Evolutionary conservation across 2,329 filamentous ascomycete genomes (phyloP).

Genomic region (Exophiala xenobiotica): DNA sequence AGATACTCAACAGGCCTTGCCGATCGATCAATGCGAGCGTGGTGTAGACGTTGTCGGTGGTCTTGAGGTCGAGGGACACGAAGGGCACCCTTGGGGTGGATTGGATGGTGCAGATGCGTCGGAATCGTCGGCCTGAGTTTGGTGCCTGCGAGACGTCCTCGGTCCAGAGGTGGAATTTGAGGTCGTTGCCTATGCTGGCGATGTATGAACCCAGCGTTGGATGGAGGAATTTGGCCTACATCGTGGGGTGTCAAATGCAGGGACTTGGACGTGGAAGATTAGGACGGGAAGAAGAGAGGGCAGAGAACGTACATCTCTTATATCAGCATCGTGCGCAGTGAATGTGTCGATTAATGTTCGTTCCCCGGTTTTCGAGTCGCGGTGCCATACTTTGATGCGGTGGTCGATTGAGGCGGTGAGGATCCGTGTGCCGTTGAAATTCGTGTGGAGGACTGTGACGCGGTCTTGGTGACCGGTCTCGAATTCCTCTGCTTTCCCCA

Average conservation of each 20-base stretch:
- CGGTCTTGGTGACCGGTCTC: conserved; percentile 58
- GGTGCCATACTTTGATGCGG: conserved; percentile 86
- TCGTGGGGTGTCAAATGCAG: not conserved
- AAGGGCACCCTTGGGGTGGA: conserved; percentile 64
- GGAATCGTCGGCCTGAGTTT: conserved; percentile 75
- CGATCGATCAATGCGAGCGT: conserved; percentile 82
- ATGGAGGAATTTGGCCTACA: conserved; percentile 86
- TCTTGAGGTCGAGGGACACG: conserved; percentile 81
- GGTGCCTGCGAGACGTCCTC: conserved; percentile 81
- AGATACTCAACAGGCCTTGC: conserved; percentile 75
- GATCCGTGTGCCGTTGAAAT: conserved; percentile 87
- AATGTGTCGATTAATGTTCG: conserved; percentile 80
- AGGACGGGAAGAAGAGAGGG: conserved; percentile 16
- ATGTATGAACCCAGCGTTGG: conserved; percentile 85
- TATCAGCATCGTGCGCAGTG: conserved; percentile 85
- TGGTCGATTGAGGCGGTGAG: conserved; percentile 90
- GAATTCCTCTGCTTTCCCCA: conserved; percentile 38
- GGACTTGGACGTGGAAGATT: not conserved
- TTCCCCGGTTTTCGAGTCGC: conserved; percentile 68
- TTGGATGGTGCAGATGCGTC: conserved; percentile 62
- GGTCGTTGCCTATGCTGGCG: conserved; percentile 84
- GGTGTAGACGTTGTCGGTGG: conserved; percentile 75
- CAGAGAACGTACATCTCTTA: conserved; percentile 68
- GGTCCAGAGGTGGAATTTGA: conserved; percentile 87
- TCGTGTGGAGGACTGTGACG: conserved; percentile 83